phyloP scores from a whole-genome alignment of 352 stramenopile species.

The Aphanomyces euteiches region DNA sequence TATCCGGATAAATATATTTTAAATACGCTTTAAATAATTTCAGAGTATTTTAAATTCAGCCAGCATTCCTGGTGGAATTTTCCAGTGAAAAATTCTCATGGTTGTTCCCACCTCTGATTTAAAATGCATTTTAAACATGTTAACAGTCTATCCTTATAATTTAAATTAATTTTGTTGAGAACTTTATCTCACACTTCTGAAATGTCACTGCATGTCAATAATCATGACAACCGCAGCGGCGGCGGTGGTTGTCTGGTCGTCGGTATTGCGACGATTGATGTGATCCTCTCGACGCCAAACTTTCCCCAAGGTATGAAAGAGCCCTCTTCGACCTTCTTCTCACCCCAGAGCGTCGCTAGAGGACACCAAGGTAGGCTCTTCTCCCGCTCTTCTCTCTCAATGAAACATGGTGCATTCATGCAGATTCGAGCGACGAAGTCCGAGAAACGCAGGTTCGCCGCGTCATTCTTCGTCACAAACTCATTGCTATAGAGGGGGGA shows the following conservation, averaged over 20 bases:
- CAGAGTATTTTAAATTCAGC: too few species aligned
- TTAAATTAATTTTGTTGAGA: too few species aligned
- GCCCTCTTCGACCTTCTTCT: background rate
- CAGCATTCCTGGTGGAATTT: too few species aligned
- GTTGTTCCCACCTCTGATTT: too few species aligned
- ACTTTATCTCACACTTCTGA: too few species aligned
- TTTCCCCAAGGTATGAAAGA: slow-evolving; percentile 6
- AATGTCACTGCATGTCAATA: too few species aligned
- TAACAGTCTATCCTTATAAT: too few species aligned
- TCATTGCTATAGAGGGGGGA: slow-evolving; percentile 12
- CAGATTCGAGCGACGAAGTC: background rate
- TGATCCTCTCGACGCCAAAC: background rate
- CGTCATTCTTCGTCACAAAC: background rate
- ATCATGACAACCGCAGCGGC: too few species aligned
- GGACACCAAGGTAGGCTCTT: slow-evolving; percentile 17
- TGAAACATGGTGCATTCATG: background rate
- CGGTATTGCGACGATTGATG: slow-evolving; percentile 14
- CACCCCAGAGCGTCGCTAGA: background rate
- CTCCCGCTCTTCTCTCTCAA: background rate
- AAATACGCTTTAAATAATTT: too few species aligned
- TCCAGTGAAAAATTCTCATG: too few species aligned
- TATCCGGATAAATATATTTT: too few species aligned
- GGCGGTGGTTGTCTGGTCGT: slow-evolving; percentile 6
- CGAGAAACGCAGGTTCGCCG: background rate
- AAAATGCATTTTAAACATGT: too few species aligned